These are phyloP conservation scores for Calonectria hawksworthii DNA, from an alignment of 2,329 filamentous ascomycete genomes.

Conservation along the genomic window DNA sequence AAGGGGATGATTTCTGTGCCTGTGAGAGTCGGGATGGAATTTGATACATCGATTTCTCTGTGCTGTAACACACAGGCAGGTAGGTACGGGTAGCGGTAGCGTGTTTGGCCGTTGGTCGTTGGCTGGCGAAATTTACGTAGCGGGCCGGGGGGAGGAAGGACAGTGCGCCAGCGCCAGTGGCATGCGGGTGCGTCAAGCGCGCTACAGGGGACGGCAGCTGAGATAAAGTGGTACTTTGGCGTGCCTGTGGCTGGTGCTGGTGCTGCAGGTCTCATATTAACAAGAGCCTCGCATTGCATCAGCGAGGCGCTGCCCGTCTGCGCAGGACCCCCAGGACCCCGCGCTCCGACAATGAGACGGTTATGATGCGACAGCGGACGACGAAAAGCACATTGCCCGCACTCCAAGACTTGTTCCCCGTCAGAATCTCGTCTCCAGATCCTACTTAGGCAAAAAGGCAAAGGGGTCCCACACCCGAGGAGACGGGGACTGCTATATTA, in stretches of 20 bases:
- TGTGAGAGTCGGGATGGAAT: slow-evolving; percentile 1
- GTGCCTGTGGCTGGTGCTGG: neutral
- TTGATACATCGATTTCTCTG: slow-evolving; percentile 21
- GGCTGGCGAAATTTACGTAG: slow-evolving; percentile 19
- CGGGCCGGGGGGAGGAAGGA: slow-evolving; percentile 6
- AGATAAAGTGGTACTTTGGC: slow-evolving; percentile 11
- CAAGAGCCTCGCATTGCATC: neutral
- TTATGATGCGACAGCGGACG: neutral
- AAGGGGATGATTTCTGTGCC: neutral
- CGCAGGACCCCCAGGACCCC: neutral
- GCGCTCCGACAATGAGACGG: neutral
- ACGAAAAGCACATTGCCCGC: neutral
- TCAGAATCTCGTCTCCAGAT: neutral
- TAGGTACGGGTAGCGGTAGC: slow-evolving; percentile 7
- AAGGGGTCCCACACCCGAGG: neutral
- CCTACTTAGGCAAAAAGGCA: neutral
- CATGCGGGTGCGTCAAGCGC: slow-evolving; percentile 1
- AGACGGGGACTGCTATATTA: slow-evolving; percentile 12
- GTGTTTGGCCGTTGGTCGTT: neutral
- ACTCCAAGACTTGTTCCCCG: neutral
- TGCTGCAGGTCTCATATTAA: neutral
- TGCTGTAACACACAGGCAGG: neutral
- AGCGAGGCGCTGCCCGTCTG: neutral
- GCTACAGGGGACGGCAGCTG: neutral
- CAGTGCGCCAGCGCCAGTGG: neutral